Base-by-base conservation (phyloP, 208 protist species). In the Acanthamoeba quina region DNA sequence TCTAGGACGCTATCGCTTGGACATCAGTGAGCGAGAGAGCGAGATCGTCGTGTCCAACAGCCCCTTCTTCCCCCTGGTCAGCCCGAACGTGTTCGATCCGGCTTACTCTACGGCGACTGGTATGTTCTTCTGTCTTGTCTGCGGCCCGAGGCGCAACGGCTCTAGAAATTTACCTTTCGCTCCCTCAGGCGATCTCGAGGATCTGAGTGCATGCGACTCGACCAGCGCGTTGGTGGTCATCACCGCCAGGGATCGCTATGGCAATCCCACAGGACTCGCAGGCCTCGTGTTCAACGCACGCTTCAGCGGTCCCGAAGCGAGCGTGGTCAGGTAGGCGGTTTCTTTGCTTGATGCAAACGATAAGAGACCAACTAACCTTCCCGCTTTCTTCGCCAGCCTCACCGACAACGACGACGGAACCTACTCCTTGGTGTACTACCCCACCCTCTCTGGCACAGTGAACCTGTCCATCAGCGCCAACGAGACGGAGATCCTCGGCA, bases 1-100 rank as follows among this genome's bases (percentile, higher is more conserved):
- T 7, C 21, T 31, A 86, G 90, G 90, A 17, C 54, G 37, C 26
- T 94, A 94, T 68, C 52, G 66, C 6, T 37, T 94, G 21, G 90
- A 94, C 56, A 70, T 94, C 21, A 21, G 21, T 21, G 90, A 94
- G 44, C 92, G 21, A 34, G 52, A 68, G 24, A 94, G 54, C 34
- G 66, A 54, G 17, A 37, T 94, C 3, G 37, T 58, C 10, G 56
- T 94, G 17, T 58, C 31, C 19, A 86, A 80, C 90, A 85, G 72
- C n/a, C 90, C 90, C 15, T 94, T 94, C 90, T 85, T 94, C 90
- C 70, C 72, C 13, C 26, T 85, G 9, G 70, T 94, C 31, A 78
- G 60, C 29, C 24, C 86, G 19, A 29, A 13, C 21, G n/a, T n/a
- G 17, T 92, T 92, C 86, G 68, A 49, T 9, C 86, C 86, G 29